Base-by-base conservation (phyloP, 495 filamentous ascomycete genomes). In the Hyaloscypha variabilis region DNA sequence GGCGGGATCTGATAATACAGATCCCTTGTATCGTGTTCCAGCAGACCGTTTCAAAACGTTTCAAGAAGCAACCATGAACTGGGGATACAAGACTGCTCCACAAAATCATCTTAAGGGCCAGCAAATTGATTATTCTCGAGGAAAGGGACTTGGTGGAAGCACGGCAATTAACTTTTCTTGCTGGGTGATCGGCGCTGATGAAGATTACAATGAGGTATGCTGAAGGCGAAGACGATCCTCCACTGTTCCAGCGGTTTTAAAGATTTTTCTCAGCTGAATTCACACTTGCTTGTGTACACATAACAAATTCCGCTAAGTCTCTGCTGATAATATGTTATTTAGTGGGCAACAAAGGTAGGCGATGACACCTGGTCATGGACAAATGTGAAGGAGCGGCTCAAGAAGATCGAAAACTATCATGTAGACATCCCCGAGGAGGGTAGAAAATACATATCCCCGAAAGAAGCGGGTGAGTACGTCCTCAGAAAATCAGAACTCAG, bases 131-230 rank as follows among this genome's bases (percentile, higher is more conserved):
- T 86, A 86, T 61, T 82, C 80, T 19, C 81, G 87, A 11, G 88
- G 88, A 0, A 80, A 80, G 17, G 84, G 84, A 2, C 75, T 91
- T 0, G 88, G 87, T 3, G 89, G 88, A 0, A 80, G 80, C 25
- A 86, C 77, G 36, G 83, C 83, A 19, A 84, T 90, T 62, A 91
- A 91, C 73, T 90, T 89, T 58, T 82, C 81, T 23, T 75, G 85
- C 13, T 90, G 78, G 63, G 83, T 77, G 14, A 66, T 83, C 11
- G 89, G 89, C 6, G 79, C 85, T 8, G 72, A 75, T 6, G 82
- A 83, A 58, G 88, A 91, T 68, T 90, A 86, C 67, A 80, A 89
- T 34, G 77, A 84, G 39, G 39, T 46, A 17, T 10, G 39, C 13
- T 8, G 4, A 46, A 46, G 39, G 39, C 4, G 39, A 3, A 42